These are phyloP conservation scores for Basipetospora chlamydospora DNA, from an alignment of 2,329 filamentous ascomycete species.

Conservation along the genomic window DNA sequence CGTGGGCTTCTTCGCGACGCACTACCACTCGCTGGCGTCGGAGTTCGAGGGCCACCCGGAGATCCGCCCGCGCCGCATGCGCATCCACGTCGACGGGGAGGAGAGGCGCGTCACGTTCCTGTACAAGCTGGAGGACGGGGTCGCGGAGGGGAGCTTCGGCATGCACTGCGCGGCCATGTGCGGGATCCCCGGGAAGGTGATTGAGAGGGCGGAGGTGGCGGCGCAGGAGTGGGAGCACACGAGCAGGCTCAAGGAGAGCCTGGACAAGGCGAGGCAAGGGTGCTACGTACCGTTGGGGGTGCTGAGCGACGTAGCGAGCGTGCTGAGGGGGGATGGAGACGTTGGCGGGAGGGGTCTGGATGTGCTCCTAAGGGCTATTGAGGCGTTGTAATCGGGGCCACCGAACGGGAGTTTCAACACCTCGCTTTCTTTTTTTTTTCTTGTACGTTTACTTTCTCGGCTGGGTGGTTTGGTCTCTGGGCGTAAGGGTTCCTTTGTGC, in stretches of 20 bases:
- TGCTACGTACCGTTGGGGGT: constrained; percentile 75
- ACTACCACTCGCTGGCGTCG: constrained; percentile 85
- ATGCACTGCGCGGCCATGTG: constrained; percentile 99
- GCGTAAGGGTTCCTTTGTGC: no score
- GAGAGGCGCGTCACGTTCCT: constrained; percentile 86
- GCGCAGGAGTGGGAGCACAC: constrained; percentile 94
- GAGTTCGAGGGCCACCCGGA: constrained; percentile 87
- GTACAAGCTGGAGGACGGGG: constrained; percentile 84
- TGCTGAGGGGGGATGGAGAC: constrained; percentile 46
- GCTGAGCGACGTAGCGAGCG: constrained; percentile 72
- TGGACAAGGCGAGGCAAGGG: constrained; percentile 65
- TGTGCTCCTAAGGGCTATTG: constrained; percentile 46
- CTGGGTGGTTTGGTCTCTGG: no score
- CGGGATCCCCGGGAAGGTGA: constrained; percentile 70
- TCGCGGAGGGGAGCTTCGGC: constrained; percentile 91
- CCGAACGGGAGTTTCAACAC: neutral
- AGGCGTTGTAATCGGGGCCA: constrained; percentile 36
- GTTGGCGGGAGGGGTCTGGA: constrained; percentile 38
- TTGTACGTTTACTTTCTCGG: no score
- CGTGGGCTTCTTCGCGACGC: constrained; percentile 91
- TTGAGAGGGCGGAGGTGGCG: constrained; percentile 75
- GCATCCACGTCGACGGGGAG: constrained; percentile 79
- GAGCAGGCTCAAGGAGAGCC: constrained; percentile 71
- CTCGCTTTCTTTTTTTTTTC: neutral
- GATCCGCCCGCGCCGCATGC: constrained; percentile 76